Conservation (phyloP, 1,284 basidiomycete genomes). For the Vanrija sp. region DNA sequence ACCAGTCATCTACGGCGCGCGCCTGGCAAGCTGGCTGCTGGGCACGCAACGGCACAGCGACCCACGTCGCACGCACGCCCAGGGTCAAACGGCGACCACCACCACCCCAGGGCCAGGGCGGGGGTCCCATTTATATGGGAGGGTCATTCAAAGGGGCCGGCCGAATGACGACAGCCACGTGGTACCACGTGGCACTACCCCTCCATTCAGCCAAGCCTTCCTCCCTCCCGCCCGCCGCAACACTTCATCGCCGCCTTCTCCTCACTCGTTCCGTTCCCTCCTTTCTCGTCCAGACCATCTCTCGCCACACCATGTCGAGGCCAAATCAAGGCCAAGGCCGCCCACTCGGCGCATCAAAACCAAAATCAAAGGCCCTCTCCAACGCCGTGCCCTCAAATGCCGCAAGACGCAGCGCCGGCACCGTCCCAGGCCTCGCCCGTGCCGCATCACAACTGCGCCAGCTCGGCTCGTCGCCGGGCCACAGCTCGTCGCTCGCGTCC, state of each 20-base stretch:
- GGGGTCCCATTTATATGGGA: too few relatives aligned
- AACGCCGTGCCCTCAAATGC: background rate
- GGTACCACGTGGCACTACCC: background rate
- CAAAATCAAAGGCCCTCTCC: background rate
- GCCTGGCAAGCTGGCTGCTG: too few relatives aligned
- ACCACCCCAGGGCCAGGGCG: too few relatives aligned
- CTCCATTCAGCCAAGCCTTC: too few relatives aligned
- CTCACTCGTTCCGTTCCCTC: background rate
- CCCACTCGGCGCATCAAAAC: slow-evolving; percentile 27
- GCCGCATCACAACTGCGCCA: slow-evolving; percentile 47
- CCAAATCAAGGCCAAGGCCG: slow-evolving; percentile 30
- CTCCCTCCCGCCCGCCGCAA: too few relatives aligned
- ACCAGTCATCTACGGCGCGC: too few relatives aligned
- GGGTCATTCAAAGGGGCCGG: too few relatives aligned
- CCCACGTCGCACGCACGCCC: background rate
- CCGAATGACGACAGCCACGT: background rate
- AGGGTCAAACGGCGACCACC: too few relatives aligned
- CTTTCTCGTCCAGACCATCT: slow-evolving; percentile 1
- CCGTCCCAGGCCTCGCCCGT: slow-evolving; percentile 38
- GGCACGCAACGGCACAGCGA: background rate
- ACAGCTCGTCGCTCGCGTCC: slow-evolving; percentile 24
- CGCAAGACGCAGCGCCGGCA: slow-evolving; percentile 41
- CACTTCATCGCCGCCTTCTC: background rate
- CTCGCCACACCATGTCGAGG: slow-evolving; percentile 37
- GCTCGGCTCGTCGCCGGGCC: slow-evolving; percentile 17